These are phyloP conservation scores for Coccomyxa sp. DNA, from an alignment of 139 green algal species.

Conservation along the genomic window DNA sequence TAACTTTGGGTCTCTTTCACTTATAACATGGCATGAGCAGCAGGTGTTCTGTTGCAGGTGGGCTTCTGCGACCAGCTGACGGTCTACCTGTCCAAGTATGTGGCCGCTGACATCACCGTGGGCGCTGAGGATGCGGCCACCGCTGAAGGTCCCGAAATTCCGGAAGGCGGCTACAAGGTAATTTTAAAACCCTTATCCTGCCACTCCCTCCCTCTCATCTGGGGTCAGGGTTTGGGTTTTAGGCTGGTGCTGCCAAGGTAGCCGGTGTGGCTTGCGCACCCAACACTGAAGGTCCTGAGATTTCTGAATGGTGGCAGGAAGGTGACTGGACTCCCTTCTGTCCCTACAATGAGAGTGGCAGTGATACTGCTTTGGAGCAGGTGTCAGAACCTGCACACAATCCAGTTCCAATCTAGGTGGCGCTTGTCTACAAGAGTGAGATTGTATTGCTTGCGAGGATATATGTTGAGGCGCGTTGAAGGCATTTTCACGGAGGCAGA, in stretches of 20 bases:
- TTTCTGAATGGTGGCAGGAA: background rate
- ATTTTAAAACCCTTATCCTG: background rate
- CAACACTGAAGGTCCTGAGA: background rate
- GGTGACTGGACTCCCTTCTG: background rate
- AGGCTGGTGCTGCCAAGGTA: background rate
- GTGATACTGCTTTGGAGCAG: too few relatives aligned
- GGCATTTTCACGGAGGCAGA: too few relatives aligned
- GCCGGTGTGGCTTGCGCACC: background rate
- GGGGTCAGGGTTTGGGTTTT: background rate
- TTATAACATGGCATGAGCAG: background rate
- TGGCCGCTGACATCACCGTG: background rate
- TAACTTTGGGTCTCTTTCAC: too few relatives aligned
- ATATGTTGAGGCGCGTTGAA: background rate
- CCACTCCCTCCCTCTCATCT: background rate
- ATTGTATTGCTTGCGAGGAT: background rate
- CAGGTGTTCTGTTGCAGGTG: background rate
- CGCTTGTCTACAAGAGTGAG: background rate
- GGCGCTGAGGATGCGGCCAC: background rate
- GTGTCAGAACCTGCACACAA: too few relatives aligned
- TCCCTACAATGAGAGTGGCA: background rate
- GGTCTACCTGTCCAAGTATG: conserved; percentile 14
- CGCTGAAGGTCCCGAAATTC: background rate
- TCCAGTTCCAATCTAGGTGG: too few relatives aligned
- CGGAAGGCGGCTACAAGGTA: conserved; percentile 3
- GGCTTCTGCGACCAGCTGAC: conserved; percentile 15